phyloP scores from a whole-genome alignment of 192 early-diverging fungal species.

The Podila clonocystis region DNA sequence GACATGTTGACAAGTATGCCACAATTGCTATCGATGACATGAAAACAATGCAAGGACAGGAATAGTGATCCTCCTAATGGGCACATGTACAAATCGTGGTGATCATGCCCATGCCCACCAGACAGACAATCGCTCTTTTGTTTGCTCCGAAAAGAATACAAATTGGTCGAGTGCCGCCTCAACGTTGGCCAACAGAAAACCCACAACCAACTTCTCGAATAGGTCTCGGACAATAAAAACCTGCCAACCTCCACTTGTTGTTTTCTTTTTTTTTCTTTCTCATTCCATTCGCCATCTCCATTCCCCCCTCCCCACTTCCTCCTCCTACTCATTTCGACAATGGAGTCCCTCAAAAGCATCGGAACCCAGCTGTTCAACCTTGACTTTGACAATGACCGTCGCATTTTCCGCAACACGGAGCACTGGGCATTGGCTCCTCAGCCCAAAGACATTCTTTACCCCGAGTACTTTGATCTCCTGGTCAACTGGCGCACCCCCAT shows the following conservation, averaged over 20 bases:
- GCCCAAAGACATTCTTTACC: conserved; percentile 44
- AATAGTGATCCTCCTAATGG: no score
- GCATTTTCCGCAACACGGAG: conserved; percentile 41
- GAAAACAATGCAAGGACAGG: no score
- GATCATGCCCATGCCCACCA: no score
- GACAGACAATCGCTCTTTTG: no score
- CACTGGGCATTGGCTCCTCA: conserved; percentile 40
- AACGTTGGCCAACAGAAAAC: neutral
- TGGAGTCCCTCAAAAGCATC: conserved; percentile 29
- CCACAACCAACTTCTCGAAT: neutral
- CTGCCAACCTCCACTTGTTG: neutral
- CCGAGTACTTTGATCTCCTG: conserved; percentile 46
- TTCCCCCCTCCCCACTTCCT: conserved; percentile 1
- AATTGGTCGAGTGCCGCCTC: no score
- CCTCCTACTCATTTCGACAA: conserved; percentile 1
- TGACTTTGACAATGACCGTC: conserved; percentile 37
- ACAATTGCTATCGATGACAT: neutral
- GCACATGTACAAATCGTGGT: no score
- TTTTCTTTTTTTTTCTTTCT: conserved; percentile 3
- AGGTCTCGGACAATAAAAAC: neutral
- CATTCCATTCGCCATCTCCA: conserved; percentile 1
- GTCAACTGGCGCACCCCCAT: conserved; percentile 52
- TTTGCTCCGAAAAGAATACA: no score
- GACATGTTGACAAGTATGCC: neutral
- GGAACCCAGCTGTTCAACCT: conserved; percentile 31